A percentile compares a stretch with the other conserved stretches of the same genome.
Evolutionary conservation across 129 eudicot species (phyloP).

Genomic region (Ambrosia trifida): DNA sequence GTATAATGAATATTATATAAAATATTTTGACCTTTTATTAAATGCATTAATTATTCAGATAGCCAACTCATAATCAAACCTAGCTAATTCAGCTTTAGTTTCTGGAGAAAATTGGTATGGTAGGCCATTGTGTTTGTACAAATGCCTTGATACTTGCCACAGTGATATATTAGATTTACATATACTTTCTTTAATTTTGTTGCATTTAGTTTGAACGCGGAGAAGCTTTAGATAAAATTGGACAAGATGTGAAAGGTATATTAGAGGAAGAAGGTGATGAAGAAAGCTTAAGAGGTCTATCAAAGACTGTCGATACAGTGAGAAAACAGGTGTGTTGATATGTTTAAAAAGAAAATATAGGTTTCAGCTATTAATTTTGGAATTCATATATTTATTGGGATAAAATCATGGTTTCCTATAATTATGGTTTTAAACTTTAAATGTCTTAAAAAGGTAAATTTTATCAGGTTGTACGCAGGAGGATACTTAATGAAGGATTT

Average conservation of each 20-base stretch:
- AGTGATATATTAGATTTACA: too few relatives aligned
- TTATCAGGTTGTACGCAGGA: constrained; percentile 69
- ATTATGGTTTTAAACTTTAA: neutral
- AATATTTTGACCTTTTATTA: neutral
- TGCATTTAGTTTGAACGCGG: constrained; percentile 82
- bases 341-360: neutral
- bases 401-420: too few relatives aligned
- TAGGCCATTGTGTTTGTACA: too few relatives aligned
- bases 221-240: constrained; percentile 82
- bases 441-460: constrained; percentile 7
- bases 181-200: neutral
- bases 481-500: constrained; percentile 69
- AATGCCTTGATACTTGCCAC: too few relatives aligned
- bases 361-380: neutral
- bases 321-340: constrained; percentile 63
- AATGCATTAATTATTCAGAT: neutral
- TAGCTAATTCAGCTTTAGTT: too few relatives aligned
- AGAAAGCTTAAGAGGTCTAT: constrained; percentile 63
- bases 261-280: constrained; percentile 86
- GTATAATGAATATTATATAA: constrained; percentile 30
- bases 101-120: too few relatives aligned
- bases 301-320: constrained; percentile 85
- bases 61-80: too few relatives aligned
- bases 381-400: too few relatives aligned
- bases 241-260: constrained; percentile 59